Percentiles rank a stretch among this genome's conserved stretches.
Evolutionary conservation across 108 stramenopile species (phyloP).

Genomic region (Nannochloropsis gaditana): DNA sequence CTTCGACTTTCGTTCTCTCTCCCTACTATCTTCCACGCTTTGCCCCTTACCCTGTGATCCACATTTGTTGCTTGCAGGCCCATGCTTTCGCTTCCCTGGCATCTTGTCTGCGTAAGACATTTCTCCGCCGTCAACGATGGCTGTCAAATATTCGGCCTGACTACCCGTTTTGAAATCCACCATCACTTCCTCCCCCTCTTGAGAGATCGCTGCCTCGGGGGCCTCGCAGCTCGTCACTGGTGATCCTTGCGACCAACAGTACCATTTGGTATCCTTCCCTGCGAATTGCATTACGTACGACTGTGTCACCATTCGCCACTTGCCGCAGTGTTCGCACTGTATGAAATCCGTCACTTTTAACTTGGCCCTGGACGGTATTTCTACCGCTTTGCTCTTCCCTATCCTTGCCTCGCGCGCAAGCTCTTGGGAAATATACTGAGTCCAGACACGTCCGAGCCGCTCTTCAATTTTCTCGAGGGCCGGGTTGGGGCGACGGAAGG

Average conservation of each 20-base stretch:
- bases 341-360: neutral
- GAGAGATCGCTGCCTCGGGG: neutral
- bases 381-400: neutral
- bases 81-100: neutral
- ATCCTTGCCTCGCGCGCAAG: neutral
- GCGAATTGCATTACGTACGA: neutral
- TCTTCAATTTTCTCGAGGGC: constrained; percentile 17
- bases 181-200: neutral
- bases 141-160: neutral
- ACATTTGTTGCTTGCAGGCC: neutral
- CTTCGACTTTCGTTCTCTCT: neutral
- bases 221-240: neutral
- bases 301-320: neutral
- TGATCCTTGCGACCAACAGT: constrained; percentile 12
- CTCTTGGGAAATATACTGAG: neutral
- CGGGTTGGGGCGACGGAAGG: neutral
- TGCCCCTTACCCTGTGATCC: neutral
- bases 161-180: neutral
- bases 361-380: neutral
- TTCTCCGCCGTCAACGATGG: neutral
- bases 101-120: neutral
- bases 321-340: neutral
- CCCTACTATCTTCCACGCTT: neutral
- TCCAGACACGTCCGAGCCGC: neutral
- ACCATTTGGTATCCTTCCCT: constrained; percentile 6